phyloP scores from a whole-genome alignment of 1,139 yeast species.

The Hemisphaericaspora xylanilytica region DNA sequence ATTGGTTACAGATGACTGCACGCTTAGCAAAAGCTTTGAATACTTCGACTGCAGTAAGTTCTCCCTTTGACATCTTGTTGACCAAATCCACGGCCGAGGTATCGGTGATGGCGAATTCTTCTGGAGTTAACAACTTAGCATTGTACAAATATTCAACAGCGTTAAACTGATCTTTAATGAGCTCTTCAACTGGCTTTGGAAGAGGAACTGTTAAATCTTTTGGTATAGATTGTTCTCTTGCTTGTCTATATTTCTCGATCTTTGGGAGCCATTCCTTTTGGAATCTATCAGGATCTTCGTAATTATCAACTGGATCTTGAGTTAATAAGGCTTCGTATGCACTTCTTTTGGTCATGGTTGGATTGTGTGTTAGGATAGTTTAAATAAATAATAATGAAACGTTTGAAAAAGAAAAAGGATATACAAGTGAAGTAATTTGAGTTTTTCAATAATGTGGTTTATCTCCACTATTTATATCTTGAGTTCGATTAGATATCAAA shows the following conservation, averaged over 20 bases:
- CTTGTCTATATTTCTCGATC: constrained; percentile 47
- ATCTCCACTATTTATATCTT: not conserved
- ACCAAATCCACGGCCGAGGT: constrained; percentile 37
- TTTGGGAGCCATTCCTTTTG: constrained; percentile 45
- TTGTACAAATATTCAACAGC: constrained; percentile 44
- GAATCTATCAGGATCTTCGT: constrained; percentile 38
- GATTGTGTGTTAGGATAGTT: not conserved
- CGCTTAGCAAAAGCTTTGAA: constrained; percentile 52
- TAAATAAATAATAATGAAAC: not conserved
- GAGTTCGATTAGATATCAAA: not conserved
- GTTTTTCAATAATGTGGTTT: not conserved
- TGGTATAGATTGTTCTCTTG: constrained; percentile 38
- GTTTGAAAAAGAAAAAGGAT: not conserved
- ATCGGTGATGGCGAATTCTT: constrained; percentile 50
- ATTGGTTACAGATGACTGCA: constrained; percentile 39
- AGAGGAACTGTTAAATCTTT: constrained; percentile 42
- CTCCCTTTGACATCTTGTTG: constrained; percentile 31
- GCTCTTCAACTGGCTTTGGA: constrained; percentile 39
- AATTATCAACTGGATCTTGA: constrained; percentile 31
- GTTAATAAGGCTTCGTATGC: constrained; percentile 27
- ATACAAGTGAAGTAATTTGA: too few species aligned
- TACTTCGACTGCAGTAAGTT: constrained; percentile 44
- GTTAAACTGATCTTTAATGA: constrained; percentile 43
- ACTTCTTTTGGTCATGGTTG: constrained; percentile 9
- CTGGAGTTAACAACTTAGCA: constrained; percentile 39